Base-by-base conservation (phyloP, 208 protist species). In the Naegleria gruberi region DNA sequence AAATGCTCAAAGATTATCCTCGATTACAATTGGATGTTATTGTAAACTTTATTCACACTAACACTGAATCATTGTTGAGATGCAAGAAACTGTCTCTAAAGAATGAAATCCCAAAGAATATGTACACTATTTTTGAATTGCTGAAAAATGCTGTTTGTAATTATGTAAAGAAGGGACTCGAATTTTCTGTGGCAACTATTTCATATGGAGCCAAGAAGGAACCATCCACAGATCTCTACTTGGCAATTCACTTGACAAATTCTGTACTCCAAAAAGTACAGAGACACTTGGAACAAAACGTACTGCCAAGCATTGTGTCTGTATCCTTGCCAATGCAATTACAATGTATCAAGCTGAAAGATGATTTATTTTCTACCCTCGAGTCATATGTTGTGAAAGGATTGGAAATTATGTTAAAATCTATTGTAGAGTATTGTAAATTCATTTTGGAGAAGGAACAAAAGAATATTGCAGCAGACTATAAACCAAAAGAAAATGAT, bases 401-500 rank as follows among this genome's bases (percentile, higher is more conserved):
- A 41, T 41, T 87, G 37, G 83, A 87, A 57, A 6, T 65, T 10
- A 17, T 43, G 10, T 57, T 87, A 10, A 87, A 87, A 41, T 0
- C 1, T 19, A 87, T 87, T 30, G 8, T 87, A 8, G 26, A 46
- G 17, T 41, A 55, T 23, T 30, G 15, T 17, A 34, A 57, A 37
- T 41, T 30, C 4, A 47, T 87, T 57, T 87, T 87, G 0, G 83
- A 87, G 0, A 46, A 47, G 6, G 83, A 87, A 19, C 23, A 41
- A 23, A 87, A 87, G n/a, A 55, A 41, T 46, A 51, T 4, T 40
- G 34, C 73, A 37, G 8, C 5, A 17, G 83, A 87, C 42, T 87
- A 65, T 41, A 65, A 65, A 37, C 42, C 42, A 46, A 87, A 87
- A 23, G 83, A 87, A 42, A 86, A 45, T 40, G 34, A 86, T 86